A percentile compares a stretch with the other conserved stretches of the same genome.
Evolutionary conservation across 768 basidiomycete genomes (phyloP).

Genomic region (Rhizopogon roseolus): DNA sequence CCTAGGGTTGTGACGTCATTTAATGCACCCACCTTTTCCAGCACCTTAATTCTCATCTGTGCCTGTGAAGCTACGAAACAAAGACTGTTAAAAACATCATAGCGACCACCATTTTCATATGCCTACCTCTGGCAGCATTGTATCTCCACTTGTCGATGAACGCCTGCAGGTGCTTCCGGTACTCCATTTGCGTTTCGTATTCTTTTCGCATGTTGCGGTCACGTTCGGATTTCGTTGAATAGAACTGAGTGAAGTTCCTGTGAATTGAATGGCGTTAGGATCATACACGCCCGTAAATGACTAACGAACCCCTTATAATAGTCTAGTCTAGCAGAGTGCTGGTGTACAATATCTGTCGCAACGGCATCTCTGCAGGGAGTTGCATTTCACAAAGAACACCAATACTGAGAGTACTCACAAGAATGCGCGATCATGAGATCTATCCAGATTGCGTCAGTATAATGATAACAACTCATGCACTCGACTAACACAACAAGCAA

Average conservation of each 20-base stretch:
- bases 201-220: slow-evolving; percentile 89
- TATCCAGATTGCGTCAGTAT: slow-evolving; percentile 24
- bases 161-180: slow-evolving; percentile 91
- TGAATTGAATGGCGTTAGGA: slow-evolving; percentile 2
- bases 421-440: slow-evolving; percentile 97
- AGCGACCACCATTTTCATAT: not conserved
- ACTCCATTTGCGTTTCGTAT: slow-evolving; percentile 94
- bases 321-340: slow-evolving; percentile 87
- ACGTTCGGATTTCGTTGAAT: slow-evolving; percentile 95
- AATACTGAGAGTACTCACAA: slow-evolving; percentile 41
- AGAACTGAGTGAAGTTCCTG: slow-evolving; percentile 97
- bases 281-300: not conserved
- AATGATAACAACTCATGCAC: not conserved
- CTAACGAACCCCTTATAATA: slow-evolving; percentile 89
- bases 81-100: slow-evolving; percentile 1
- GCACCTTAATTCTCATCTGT: slow-evolving; percentile 69
- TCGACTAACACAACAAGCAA: slow-evolving; percentile 80
- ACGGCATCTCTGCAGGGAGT: slow-evolving; percentile 68
- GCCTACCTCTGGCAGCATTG: slow-evolving; percentile 83
- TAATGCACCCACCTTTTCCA: slow-evolving; percentile 54
- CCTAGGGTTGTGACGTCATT: not conserved
- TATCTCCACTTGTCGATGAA: slow-evolving; percentile 99
- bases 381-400: not conserved
- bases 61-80: slow-evolving; percentile 73
- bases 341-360: slow-evolving; percentile 97